Evolutionary conservation across 768 basidiomycete genomes (phyloP).

Genomic region (Suillus alpinus): DNA sequence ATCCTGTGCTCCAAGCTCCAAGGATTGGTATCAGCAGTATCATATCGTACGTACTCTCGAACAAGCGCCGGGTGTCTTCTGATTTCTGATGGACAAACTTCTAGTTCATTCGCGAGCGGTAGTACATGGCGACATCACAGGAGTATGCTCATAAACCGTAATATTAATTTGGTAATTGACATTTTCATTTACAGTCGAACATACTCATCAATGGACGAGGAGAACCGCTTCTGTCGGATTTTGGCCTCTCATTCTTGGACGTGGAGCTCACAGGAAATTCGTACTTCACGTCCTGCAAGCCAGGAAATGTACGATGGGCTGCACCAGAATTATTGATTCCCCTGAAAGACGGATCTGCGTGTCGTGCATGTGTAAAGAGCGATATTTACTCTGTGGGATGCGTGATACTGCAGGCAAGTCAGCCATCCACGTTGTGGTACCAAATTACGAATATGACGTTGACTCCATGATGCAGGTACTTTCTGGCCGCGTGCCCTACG

Average conservation of each 20-base stretch:
- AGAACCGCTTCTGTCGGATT: slow-evolving; percentile 28
- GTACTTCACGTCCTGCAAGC: slow-evolving; percentile 13
- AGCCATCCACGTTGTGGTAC: background rate
- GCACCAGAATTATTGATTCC: slow-evolving; percentile 17
- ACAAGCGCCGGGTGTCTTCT: background rate
- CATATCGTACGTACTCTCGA: slow-evolving; percentile 30
- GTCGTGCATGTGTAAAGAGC: slow-evolving; percentile 1
- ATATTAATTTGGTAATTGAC: background rate
- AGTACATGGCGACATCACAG: slow-evolving; percentile 11
- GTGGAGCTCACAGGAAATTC: slow-evolving; percentile 30
- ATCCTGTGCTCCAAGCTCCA: slow-evolving; percentile 27
- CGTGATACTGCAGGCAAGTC: slow-evolving; percentile 19
- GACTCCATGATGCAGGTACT: background rate
- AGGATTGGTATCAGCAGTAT: slow-evolving; percentile 38
- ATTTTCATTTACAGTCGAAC: slow-evolving; percentile 7
- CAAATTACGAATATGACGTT: background rate
- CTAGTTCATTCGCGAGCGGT: slow-evolving; percentile 6
- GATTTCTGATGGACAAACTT: background rate
- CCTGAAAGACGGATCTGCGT: background rate
- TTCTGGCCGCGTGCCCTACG: slow-evolving; percentile 9
- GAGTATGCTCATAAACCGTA: background rate
- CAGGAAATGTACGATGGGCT: slow-evolving; percentile 12
- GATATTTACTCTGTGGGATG: slow-evolving; percentile 22
- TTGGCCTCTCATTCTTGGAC: slow-evolving; percentile 42
- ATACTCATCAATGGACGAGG: slow-evolving; percentile 6